Evolutionary conservation across 179 eudicot genomes (phyloP).

Genomic region (Silene coronaria): DNA sequence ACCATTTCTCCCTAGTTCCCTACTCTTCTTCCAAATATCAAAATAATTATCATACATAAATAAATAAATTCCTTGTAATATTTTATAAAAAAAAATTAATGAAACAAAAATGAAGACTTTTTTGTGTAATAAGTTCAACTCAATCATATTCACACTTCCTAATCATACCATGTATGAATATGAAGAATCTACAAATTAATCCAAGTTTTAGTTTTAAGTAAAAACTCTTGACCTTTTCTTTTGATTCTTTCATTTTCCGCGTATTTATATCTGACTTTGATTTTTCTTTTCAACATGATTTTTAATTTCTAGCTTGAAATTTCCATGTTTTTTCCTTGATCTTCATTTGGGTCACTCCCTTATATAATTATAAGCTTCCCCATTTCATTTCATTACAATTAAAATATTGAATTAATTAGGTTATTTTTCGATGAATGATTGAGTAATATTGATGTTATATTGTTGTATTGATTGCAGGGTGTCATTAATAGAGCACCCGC

Average conservation of each 20-base stretch:
- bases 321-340: slow-evolving; percentile 16
- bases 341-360: slow-evolving; percentile 24
- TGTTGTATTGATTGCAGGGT: slow-evolving; percentile 1
- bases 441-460: background rate
- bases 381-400: background rate
- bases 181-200: slow-evolving; percentile 18
- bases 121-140: slow-evolving; percentile 19
- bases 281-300: background rate
- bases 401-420: slow-evolving; percentile 7
- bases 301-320: background rate
- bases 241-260: background rate
- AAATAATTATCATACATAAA: background rate
- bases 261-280: background rate
- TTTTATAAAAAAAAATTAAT: background rate
- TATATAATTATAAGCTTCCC: slow-evolving; percentile 15
- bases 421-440: background rate
- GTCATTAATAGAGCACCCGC: slow-evolving; percentile 4
- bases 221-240: slow-evolving; percentile 29
- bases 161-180: slow-evolving; percentile 10
- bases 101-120: slow-evolving; percentile 9
- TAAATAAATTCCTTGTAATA: background rate
- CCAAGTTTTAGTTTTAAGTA: slow-evolving; percentile 20
- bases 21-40: background rate
- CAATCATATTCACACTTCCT: slow-evolving; percentile 21
- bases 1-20: background rate